Conservation (phyloP, 176 grass and related monocot genomes). For the Avena insularis region DNA sequence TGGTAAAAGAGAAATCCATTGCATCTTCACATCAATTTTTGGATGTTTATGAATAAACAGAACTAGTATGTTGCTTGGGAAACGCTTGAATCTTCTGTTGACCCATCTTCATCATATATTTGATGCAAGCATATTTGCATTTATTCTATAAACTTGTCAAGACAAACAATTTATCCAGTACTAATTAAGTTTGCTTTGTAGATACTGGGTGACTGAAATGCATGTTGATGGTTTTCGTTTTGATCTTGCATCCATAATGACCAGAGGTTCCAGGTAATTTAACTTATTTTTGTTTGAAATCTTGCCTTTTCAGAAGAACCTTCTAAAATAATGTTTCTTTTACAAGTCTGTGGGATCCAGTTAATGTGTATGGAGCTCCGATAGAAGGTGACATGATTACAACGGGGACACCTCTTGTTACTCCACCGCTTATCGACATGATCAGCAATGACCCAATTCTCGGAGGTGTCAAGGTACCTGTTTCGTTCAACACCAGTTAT, state of each 20-base stretch:
- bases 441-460: slow-evolving; percentile 98
- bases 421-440: slow-evolving; percentile 88
- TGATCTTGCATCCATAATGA: slow-evolving; percentile 98
- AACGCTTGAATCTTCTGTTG: not conserved
- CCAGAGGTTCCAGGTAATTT: slow-evolving; percentile 81
- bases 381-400: slow-evolving; percentile 72
- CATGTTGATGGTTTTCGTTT: slow-evolving; percentile 99
- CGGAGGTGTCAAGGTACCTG: slow-evolving; percentile 77
- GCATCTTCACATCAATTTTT: not conserved
- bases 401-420: slow-evolving; percentile 75
- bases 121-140: not conserved
- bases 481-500: slow-evolving; percentile 8
- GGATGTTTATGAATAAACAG: slow-evolving; percentile 5
- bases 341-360: slow-evolving; percentile 86
- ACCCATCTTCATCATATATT: slow-evolving; percentile 19
- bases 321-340: slow-evolving; percentile 28
- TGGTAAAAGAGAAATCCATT: not conserved
- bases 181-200: slow-evolving; percentile 46
- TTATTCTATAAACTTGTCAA: slow-evolving; percentile 25
- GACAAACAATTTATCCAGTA: not conserved
- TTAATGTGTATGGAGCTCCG: slow-evolving; percentile 81
- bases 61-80: not conserved
- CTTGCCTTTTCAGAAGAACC: slow-evolving; percentile 27
- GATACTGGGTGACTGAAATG: slow-evolving; percentile 99
- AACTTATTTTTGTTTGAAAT: not conserved